Percentiles rank a stretch among this genome's conserved stretches.
Evolutionary conservation across 371 early-diverging fungal species (phyloP).

Genomic region (Phascolomyces articulosus): DNA sequence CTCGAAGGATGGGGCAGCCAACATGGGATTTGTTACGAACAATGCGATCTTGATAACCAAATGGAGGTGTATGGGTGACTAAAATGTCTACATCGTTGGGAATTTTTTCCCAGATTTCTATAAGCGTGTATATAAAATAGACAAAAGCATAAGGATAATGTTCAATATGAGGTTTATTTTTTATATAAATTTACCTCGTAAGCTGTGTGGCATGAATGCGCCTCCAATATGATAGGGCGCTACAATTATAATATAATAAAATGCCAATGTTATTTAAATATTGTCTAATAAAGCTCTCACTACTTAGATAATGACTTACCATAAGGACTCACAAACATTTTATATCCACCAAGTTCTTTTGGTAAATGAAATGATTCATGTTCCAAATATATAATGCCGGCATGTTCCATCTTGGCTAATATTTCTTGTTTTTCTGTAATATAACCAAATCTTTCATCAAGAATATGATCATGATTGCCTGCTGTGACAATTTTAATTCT

Average conservation of each 20-base stretch:
- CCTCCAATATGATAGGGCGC: constrained; percentile 54
- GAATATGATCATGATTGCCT: constrained; percentile 56
- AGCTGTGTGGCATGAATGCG: constrained; percentile 52
- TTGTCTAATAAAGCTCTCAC: too few species aligned
- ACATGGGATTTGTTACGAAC: constrained; percentile 24
- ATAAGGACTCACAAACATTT: constrained; percentile 57
- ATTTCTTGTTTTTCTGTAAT: constrained; percentile 22
- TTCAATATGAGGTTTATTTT: too few species aligned
- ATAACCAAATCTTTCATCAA: constrained; percentile 31
- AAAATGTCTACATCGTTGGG: constrained; percentile 51
- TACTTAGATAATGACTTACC: not conserved
- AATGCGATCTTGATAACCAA: constrained; percentile 38
- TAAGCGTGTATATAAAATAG: not conserved
- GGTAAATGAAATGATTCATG: constrained; percentile 46
- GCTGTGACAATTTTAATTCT: constrained; percentile 56
- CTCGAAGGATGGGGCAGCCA: constrained; percentile 46
- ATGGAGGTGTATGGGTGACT: constrained; percentile 60
- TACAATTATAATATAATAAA: not conserved
- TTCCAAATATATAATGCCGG: constrained; percentile 50
- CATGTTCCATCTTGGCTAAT: constrained; percentile 21
- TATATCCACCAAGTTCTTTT: constrained; percentile 29
- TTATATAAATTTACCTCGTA: constrained; percentile 30
- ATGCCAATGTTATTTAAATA: too few species aligned
- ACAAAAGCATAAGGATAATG: not conserved
- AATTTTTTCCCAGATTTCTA: constrained; percentile 47